These are phyloP conservation scores for Cyclocybe cylindracea DNA, from an alignment of 768 basidiomycete genomes.

Conservation along the genomic window DNA sequence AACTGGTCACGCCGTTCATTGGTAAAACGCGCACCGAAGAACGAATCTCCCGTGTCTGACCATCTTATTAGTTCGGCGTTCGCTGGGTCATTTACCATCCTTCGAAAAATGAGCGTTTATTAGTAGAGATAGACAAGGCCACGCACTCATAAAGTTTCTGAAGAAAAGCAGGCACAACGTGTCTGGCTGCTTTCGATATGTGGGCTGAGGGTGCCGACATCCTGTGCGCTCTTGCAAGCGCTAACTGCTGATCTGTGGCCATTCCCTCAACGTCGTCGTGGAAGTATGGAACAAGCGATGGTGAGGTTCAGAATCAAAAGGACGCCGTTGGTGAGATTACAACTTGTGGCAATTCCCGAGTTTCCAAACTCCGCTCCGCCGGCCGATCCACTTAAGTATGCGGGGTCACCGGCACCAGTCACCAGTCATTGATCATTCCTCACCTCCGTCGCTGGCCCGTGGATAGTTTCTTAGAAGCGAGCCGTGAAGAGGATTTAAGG, in stretches of 20 bases:
- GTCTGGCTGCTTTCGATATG: constrained; percentile 36
- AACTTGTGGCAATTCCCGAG: too few species aligned
- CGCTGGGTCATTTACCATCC: constrained; percentile 88
- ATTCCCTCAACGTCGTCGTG: constrained; percentile 22
- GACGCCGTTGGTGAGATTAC: too few species aligned
- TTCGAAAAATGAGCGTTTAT: constrained; percentile 28
- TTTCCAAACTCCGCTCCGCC: too few species aligned
- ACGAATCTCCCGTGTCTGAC: constrained; percentile 89
- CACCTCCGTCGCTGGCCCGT: too few species aligned
- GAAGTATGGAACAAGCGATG: too few species aligned
- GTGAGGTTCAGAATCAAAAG: too few species aligned
- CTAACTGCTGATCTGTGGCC: constrained; percentile 57
- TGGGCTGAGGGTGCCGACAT: constrained; percentile 26
- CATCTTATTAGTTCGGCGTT: constrained; percentile 88
- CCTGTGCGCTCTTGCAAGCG: constrained; percentile 47
- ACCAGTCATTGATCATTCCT: too few species aligned
- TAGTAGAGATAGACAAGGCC: constrained; percentile 5
- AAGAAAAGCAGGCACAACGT: constrained; percentile 74
- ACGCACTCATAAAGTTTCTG: constrained; percentile 92
- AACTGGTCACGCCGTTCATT: background rate
- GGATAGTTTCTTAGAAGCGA: too few species aligned
- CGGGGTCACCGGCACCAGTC: too few species aligned
- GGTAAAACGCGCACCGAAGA: constrained; percentile 63
- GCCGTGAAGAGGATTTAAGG: too few species aligned
- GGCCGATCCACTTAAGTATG: too few species aligned